Conservation (phyloP, 176 grass and related monocot genomes). For the Dactylis glomerata region DNA sequence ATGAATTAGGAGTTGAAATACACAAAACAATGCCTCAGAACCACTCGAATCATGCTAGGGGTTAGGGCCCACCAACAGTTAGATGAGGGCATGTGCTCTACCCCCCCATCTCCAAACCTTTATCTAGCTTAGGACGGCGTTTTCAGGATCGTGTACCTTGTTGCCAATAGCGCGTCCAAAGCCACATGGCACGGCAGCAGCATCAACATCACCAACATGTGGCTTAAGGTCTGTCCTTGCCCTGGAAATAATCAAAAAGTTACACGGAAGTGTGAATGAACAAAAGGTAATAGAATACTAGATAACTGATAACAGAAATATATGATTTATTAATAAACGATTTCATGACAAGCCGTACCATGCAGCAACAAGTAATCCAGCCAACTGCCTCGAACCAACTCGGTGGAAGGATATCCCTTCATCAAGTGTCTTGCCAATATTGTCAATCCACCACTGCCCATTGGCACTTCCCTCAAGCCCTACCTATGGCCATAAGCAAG, state of each 20-base stretch:
- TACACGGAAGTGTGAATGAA: not conserved
- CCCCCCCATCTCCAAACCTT: not conserved
- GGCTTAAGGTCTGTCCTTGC: slow-evolving; percentile 74
- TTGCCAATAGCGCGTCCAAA: slow-evolving; percentile 94
- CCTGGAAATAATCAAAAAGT: slow-evolving; percentile 53
- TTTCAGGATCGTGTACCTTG: slow-evolving; percentile 51
- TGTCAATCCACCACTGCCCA: slow-evolving; percentile 93
- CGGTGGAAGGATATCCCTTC: slow-evolving; percentile 84
- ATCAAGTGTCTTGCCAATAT: slow-evolving; percentile 78
- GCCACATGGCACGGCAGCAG: slow-evolving; percentile 87
- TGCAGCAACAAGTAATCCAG: slow-evolving; percentile 88
- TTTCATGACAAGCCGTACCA: slow-evolving; percentile 49
- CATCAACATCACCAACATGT: slow-evolving; percentile 92
- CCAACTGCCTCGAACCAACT: slow-evolving; percentile 96
- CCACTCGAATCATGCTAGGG: not conserved
- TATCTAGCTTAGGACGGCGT: not conserved
- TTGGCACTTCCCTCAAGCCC: slow-evolving; percentile 91
- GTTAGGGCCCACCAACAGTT: not conserved
- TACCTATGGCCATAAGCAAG: slow-evolving; percentile 58
- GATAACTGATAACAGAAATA: slow-evolving; percentile 23
- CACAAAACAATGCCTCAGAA: not conserved
- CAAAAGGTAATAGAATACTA: not conserved
- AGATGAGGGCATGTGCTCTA: not conserved
- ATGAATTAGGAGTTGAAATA: not conserved
- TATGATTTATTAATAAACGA: slow-evolving; percentile 8